Percentiles rank a stretch among this genome's conserved stretches.
phyloP scores from a whole-genome alignment of 176 grass and related monocot species.

The Carex cristatella region DNA sequence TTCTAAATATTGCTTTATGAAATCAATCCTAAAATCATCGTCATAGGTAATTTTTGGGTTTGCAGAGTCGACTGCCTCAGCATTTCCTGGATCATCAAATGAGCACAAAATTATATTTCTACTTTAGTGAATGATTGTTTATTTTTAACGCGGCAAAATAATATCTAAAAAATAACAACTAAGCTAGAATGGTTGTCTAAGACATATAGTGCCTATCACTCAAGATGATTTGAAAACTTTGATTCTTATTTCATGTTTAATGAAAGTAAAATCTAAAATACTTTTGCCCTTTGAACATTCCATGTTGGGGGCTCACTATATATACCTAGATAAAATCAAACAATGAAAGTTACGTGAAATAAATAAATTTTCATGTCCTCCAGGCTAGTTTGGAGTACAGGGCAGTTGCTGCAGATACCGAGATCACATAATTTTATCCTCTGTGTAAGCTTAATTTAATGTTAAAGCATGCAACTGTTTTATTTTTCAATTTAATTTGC shows the following conservation, averaged over 20 bases:
- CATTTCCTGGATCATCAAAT: conserved; percentile 12
- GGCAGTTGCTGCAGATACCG: not conserved
- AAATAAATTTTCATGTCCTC: not conserved
- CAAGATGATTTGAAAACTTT: not conserved
- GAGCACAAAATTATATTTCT: not conserved
- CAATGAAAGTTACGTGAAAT: not conserved
- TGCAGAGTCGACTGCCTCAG: not conserved
- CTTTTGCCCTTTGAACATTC: not conserved
- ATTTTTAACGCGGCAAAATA: not conserved
- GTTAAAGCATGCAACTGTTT: not conserved
- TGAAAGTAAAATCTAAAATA: not conserved
- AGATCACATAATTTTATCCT: not conserved
- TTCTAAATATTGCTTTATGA: conserved; percentile 17
- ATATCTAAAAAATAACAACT: not conserved
- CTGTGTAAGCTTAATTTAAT: not conserved
- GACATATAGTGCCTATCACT: not conserved
- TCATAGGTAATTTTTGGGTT: not conserved
- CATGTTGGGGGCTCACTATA: not conserved
- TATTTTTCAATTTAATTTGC: not conserved
- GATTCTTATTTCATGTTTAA: not conserved
- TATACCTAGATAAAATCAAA: not conserved
- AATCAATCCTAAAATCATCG: conserved; percentile 9
- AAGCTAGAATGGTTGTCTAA: not conserved
- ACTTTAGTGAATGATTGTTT: not conserved
- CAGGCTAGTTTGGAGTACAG: not conserved